Base-by-base conservation (phyloP, 129 eudicot genomes). In the Kitagawia praeruptora region DNA sequence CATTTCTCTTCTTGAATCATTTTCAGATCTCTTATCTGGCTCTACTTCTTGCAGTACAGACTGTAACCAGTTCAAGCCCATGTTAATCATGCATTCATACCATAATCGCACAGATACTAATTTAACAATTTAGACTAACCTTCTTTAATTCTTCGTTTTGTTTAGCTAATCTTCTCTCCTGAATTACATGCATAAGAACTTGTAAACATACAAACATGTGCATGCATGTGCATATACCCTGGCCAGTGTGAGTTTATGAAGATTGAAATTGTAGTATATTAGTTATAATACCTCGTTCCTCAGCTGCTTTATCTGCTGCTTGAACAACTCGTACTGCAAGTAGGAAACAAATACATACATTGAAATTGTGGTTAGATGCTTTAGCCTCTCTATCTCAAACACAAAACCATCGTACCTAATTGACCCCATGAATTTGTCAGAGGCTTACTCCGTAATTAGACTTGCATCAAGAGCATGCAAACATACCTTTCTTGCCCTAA, bases 401-500 rank as follows among this genome's bases (percentile, higher is more conserved):
- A 56, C 25, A 56, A 56, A 23, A 56, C 25, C 66, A 8, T 8
- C 28, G 28, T 21, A n/a, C 14, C 31, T 34, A 34, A 34, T 34
- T 34, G 37, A 34, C 40, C 73, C 10, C 2, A 64, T 64, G 4
- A 12, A 3, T 40, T 40, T 34, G 2, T 34, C 37, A 34, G 37
- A 34, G 37, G 40, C 73, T 10, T 67, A 13, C 23, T 67, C 23
- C 0, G 23, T 12, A 67, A 3, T 40, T 40, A 40, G 37, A 67
- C 9, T 11, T 67, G 41, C 40, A 67, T 14, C 41, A 31, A 13
- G 23, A 27, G 73, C 42, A 67, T 31, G 3, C 3, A 67, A 4
- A 67, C 73, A 31, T 31, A 67, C 91, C 91, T 87, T 87, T 74
- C 80, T 85, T 21, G 80, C 81, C 77, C 88, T 75, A 67, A 85